Evolutionary conservation across 306 rosid genomes (phyloP).

Genomic region (Gleditsia sinensis): DNA sequence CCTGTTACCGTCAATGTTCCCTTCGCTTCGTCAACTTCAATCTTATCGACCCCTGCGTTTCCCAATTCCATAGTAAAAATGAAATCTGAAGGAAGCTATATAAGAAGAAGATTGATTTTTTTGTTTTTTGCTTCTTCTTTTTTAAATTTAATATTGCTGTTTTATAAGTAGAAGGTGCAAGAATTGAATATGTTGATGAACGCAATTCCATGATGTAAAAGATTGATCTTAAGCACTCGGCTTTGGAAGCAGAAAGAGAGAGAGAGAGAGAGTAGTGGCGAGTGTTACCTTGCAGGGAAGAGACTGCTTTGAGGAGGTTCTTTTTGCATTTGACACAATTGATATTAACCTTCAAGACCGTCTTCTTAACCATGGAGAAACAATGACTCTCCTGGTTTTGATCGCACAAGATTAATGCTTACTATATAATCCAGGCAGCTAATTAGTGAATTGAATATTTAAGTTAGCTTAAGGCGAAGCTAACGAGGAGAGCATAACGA

Average conservation of each 20-base stretch:
- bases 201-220: too few species aligned
- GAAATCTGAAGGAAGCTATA: too few species aligned
- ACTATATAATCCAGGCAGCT: too few species aligned
- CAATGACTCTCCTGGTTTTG: slow-evolving; percentile 7
- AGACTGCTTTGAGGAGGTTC: slow-evolving; percentile 56
- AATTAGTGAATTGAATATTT: too few species aligned
- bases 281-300: slow-evolving; percentile 55
- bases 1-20: slow-evolving; percentile 67
- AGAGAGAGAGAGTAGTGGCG: not conserved
- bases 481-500: slow-evolving; percentile 27
- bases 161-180: too few species aligned
- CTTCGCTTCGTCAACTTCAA: slow-evolving; percentile 63
- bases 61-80: too few species aligned
- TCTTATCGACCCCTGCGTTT: slow-evolving; percentile 63
- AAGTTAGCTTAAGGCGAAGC: slow-evolving; percentile 31
- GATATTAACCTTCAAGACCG: slow-evolving; percentile 60
- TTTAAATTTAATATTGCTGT: too few species aligned
- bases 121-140: too few species aligned
- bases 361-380: slow-evolving; percentile 52
- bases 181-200: too few species aligned
- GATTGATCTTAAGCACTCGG: not conserved
- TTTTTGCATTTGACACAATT: slow-evolving; percentile 59
- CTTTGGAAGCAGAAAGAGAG: not conserved
- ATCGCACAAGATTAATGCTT: not conserved
- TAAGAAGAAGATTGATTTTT: too few species aligned